Evolutionary conservation across 768 basidiomycete genomes (phyloP).

Genomic region (Tulasnella sp.): DNA sequence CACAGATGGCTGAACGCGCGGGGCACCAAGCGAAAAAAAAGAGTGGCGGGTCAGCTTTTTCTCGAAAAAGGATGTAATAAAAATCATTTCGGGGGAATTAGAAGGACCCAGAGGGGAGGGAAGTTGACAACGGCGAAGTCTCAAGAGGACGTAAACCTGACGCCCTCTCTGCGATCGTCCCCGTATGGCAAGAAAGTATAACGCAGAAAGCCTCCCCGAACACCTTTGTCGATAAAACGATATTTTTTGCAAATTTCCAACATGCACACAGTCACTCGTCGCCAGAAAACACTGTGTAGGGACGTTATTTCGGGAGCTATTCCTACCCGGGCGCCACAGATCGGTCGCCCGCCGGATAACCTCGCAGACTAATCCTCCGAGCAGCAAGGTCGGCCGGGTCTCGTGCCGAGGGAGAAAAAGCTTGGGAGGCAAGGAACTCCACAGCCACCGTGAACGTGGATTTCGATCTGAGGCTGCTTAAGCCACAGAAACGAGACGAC

Average conservation of each 20-base stretch:
- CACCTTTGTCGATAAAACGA: neutral
- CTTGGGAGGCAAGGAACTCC: neutral
- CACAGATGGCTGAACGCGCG: slow-evolving; percentile 71
- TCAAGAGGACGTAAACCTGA: neutral
- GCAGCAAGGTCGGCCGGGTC: slow-evolving; percentile 1
- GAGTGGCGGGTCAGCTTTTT: neutral
- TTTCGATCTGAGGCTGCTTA: slow-evolving; percentile 4
- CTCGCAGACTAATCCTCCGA: neutral
- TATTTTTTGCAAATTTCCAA: neutral
- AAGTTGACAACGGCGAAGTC: neutral
- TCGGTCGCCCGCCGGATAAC: neutral
- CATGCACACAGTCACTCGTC: neutral
- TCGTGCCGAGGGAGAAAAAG: neutral
- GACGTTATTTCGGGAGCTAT: neutral
- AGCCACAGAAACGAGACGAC: neutral
- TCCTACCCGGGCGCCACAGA: neutral
- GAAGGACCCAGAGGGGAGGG: neutral
- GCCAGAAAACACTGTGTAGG: neutral
- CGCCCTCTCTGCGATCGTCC: neutral
- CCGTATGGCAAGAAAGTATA: neutral
- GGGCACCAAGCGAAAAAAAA: neutral
- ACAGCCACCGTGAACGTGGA: slow-evolving; percentile 10
- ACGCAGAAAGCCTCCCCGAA: neutral
- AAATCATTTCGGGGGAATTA: slow-evolving; percentile 19
- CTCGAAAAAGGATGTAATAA: slow-evolving; percentile 25